These are phyloP conservation scores for Plectosphaerella sp. DNA, from an alignment of 2,329 filamentous ascomycete species.

Conservation along the genomic window DNA sequence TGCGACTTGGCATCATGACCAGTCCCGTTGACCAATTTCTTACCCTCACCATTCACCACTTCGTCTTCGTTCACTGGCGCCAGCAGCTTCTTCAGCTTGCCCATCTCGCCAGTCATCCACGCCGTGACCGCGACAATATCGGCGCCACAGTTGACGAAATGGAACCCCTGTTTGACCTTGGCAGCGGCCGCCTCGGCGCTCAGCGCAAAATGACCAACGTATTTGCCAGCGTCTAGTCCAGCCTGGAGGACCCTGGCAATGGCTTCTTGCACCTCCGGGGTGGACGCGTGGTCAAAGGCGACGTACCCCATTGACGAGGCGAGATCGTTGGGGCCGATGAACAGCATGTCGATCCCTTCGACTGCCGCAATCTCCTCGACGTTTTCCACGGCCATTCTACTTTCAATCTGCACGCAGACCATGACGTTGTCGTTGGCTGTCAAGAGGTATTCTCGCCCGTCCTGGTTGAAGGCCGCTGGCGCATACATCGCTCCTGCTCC, in stretches of 20 bases:
- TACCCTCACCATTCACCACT: too few relatives aligned
- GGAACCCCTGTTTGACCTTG: conserved; percentile 22
- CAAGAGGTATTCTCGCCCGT: conserved; percentile 44
- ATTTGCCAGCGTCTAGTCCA: conserved; percentile 23
- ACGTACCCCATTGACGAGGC: conserved; percentile 28
- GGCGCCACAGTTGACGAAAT: conserved; percentile 30
- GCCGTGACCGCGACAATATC: conserved; percentile 29
- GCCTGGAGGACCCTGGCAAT: conserved; percentile 18
- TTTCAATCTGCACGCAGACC: conserved; percentile 67
- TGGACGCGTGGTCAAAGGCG: conserved; percentile 24
- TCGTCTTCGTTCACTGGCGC: too few relatives aligned
- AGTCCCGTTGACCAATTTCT: too few relatives aligned
- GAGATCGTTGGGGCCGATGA: conserved; percentile 63
- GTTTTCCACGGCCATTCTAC: conserved; percentile 53
- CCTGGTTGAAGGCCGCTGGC: conserved; percentile 17
- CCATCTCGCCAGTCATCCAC: conserved; percentile 29
- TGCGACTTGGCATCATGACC: too few relatives aligned
- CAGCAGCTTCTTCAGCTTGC: conserved; percentile 11
- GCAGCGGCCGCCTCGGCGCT: conserved; percentile 21
- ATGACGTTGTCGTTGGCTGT: conserved; percentile 53
- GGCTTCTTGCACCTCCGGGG: conserved; percentile 24
- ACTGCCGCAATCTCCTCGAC: conserved; percentile 60
- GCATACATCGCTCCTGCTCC: conserved; percentile 11
- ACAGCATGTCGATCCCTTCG: conserved; percentile 57
- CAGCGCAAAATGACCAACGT: conserved; percentile 26